phyloP scores from a whole-genome alignment of 2,329 filamentous ascomycete genomes.

The Scorias spongiosa region DNA sequence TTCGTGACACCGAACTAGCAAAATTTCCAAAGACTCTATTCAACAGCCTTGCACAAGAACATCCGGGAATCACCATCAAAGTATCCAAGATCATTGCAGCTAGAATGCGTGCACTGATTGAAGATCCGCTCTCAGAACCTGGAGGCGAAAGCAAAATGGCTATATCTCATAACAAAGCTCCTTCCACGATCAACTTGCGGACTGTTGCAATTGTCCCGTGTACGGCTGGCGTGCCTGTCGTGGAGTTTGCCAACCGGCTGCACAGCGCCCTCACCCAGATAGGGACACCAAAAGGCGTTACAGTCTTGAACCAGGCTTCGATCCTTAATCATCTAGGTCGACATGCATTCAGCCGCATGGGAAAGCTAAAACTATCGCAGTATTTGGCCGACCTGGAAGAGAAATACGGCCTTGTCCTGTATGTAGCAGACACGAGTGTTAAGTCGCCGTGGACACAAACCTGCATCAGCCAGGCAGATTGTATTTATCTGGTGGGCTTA shows the following conservation, averaged over 20 bases:
- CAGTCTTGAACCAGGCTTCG: slow-evolving; percentile 79
- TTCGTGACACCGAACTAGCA: slow-evolving; percentile 88
- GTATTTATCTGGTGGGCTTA: slow-evolving; percentile 80
- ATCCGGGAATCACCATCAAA: slow-evolving; percentile 96
- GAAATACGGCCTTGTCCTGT: slow-evolving; percentile 88
- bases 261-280: slow-evolving; percentile 82
- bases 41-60: slow-evolving; percentile 92
- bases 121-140: slow-evolving; percentile 54
- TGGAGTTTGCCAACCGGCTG: slow-evolving; percentile 83
- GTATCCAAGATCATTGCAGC: slow-evolving; percentile 97
- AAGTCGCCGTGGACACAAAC: slow-evolving; percentile 98
- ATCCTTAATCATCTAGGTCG: slow-evolving; percentile 90
- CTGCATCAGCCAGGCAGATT: slow-evolving; percentile 92
- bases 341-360: slow-evolving; percentile 94
- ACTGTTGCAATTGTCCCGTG: slow-evolving; percentile 89
- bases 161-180: slow-evolving; percentile 46
- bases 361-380: slow-evolving; percentile 86
- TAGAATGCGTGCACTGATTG: slow-evolving; percentile 76
- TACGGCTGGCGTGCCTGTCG: slow-evolving; percentile 77
- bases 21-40: slow-evolving; percentile 93
- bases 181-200: slow-evolving; percentile 79
- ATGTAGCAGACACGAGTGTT: slow-evolving; percentile 91
- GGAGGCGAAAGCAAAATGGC: slow-evolving; percentile 27
- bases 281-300: slow-evolving; percentile 76
- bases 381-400: slow-evolving; percentile 95